These are phyloP conservation scores for Yamadazyma jaroonii DNA, from an alignment of 1,139 yeast genomes.

Conservation along the genomic window DNA sequence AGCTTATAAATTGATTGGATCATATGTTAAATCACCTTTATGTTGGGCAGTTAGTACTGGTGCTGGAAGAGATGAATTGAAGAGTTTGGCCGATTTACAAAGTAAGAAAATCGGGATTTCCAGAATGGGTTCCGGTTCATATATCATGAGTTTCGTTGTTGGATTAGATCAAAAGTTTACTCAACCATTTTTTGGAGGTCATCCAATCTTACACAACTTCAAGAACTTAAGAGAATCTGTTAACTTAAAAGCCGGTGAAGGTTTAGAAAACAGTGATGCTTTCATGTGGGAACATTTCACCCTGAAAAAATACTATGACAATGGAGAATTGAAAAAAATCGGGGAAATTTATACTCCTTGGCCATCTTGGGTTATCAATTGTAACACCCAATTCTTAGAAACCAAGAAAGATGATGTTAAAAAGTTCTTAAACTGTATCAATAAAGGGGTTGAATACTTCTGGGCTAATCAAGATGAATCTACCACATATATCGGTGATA, in stretches of 20 bases:
- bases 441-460: constrained; percentile 69
- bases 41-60: constrained; percentile 93
- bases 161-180: constrained; percentile 55
- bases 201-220: constrained; percentile 65
- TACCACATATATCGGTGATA: constrained; percentile 56
- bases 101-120: constrained; percentile 76
- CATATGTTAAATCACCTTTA: constrained; percentile 82
- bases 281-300: constrained; percentile 97
- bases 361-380: constrained; percentile 90
- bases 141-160: constrained; percentile 85
- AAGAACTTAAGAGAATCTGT: constrained; percentile 78
- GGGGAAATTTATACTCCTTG: constrained; percentile 94
- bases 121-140: constrained; percentile 87
- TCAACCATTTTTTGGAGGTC: constrained; percentile 47
- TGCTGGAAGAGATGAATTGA: constrained; percentile 50
- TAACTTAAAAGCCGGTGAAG: constrained; percentile 40
- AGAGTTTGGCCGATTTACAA: constrained; percentile 49
- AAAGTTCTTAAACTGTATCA: constrained; percentile 51
- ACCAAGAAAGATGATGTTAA: constrained; percentile 18
- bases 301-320: constrained; percentile 78
- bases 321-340: constrained; percentile 71
- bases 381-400: constrained; percentile 32
- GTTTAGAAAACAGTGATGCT: constrained; percentile 55
- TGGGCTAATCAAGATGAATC: constrained; percentile 61
- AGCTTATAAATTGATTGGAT: constrained; percentile 66